A percentile compares a stretch with the other conserved stretches of the same genome.
phyloP scores from a whole-genome alignment of 768 basidiomycete genomes.

The Tricholoma bakamatsutake region DNA sequence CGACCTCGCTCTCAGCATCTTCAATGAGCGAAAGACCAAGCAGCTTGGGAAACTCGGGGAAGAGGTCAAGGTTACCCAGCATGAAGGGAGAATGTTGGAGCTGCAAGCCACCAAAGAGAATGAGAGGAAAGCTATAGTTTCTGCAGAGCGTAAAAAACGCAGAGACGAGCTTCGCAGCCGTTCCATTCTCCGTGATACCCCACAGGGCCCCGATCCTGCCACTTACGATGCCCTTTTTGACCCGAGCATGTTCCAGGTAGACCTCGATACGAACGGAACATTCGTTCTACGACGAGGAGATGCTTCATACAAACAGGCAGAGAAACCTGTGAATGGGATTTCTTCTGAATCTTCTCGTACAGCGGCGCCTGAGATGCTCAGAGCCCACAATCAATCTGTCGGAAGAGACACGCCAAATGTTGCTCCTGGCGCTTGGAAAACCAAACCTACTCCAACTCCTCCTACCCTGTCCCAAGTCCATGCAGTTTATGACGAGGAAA shows the following conservation, averaged over 20 bases:
- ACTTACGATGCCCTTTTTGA: constrained; percentile 8
- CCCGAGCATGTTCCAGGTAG: constrained; percentile 8
- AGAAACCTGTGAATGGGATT: constrained; percentile 1
- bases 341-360: constrained; percentile 1
- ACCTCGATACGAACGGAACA: constrained; percentile 7
- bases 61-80: constrained; percentile 27
- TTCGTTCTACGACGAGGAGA: constrained; percentile 8
- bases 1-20: constrained; percentile 33
- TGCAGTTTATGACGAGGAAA: not conserved
- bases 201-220: constrained; percentile 4
- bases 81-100: constrained; percentile 31
- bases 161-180: constrained; percentile 23
- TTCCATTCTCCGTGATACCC: constrained; percentile 12
- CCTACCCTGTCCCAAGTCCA: constrained; percentile 7
- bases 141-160: constrained; percentile 31
- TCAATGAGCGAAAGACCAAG: constrained; percentile 29
- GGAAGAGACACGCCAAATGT: constrained; percentile 7
- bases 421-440: constrained; percentile 13
- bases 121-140: constrained; percentile 39
- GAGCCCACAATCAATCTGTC: constrained; percentile 8
- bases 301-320: not conserved
- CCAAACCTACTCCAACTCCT: constrained; percentile 6
- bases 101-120: constrained; percentile 43
- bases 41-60: constrained; percentile 24
- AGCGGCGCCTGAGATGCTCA: constrained; percentile 4